Evolutionary conservation across 306 rosid species (phyloP).

Genomic region (Astragalus glycyphyllos): DNA sequence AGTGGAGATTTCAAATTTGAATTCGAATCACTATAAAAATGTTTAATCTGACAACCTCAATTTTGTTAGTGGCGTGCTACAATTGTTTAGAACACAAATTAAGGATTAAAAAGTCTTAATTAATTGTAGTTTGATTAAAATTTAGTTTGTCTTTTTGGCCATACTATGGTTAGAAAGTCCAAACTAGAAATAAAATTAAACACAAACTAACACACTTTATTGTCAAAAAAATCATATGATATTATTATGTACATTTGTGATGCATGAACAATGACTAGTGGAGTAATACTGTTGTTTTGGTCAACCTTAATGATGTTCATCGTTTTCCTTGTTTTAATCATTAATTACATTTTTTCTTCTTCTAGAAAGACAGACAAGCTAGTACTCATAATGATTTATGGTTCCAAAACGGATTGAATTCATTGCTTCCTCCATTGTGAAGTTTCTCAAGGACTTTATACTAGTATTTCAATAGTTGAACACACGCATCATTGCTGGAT

Average conservation of each 20-base stretch:
- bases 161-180: background rate
- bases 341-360: too few species aligned
- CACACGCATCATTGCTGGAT: conserved; percentile 21
- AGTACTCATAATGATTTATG: conserved; percentile 9
- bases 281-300: too few species aligned
- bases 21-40: too few species aligned
- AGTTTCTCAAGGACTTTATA: background rate
- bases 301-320: too few species aligned
- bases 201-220: background rate
- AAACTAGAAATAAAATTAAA: background rate
- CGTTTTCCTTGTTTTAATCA: too few species aligned
- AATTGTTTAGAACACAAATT: background rate
- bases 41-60: too few species aligned
- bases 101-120: background rate
- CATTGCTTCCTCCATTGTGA: background rate
- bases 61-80: too few species aligned
- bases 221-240: too few species aligned
- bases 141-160: conserved; percentile 2
- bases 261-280: too few species aligned
- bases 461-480: conserved; percentile 8
- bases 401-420: conserved; percentile 25
- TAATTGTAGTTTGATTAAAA: background rate
- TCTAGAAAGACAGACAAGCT: background rate
- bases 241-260: too few species aligned
- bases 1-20: too few species aligned